Evolutionary conservation across 148 eudicot species (phyloP).

Genomic region (Simmondsia chinensis): DNA sequence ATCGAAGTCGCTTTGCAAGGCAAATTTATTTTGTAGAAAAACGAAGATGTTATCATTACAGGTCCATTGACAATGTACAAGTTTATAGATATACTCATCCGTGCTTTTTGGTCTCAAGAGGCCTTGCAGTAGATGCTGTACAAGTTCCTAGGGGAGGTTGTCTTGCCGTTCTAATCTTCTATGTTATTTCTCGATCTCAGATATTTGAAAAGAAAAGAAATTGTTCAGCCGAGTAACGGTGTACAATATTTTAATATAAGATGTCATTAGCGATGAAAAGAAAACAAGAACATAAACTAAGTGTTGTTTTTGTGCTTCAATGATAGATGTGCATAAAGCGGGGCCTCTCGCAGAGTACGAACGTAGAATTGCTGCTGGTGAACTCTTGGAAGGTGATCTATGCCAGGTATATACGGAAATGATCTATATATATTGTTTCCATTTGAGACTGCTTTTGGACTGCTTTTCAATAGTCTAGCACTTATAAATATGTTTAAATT

Average conservation of each 20-base stretch:
- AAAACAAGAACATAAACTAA: neutral
- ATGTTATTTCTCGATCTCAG: neutral
- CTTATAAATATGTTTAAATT: no score
- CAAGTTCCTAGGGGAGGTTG: constrained; percentile 40
- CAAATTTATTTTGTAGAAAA: constrained; percentile 15
- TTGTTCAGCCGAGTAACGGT: no score
- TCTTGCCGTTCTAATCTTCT: constrained; percentile 2
- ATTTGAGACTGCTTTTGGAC: no score
- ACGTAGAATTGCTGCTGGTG: constrained; percentile 78
- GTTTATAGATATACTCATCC: constrained; percentile 19
- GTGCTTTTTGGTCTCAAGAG: constrained; percentile 28
- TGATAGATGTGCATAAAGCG: constrained; percentile 28
- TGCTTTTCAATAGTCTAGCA: no score
- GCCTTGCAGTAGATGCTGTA: constrained; percentile 37
- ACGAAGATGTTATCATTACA: constrained; percentile 15
- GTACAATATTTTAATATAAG: no score
- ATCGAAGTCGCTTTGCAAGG: constrained; percentile 16
- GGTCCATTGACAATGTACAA: constrained; percentile 14
- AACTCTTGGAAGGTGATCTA: constrained; percentile 77
- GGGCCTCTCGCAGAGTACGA: constrained; percentile 90
- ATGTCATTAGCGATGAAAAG: no score
- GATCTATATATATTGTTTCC: no score
- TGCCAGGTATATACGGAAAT: constrained; percentile 92
- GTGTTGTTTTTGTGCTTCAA: constrained; percentile 13
- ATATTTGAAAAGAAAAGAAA: no score